Percentiles rank a stretch among this genome's conserved stretches.
These are phyloP conservation scores for Quercus gilva DNA, from an alignment of 306 rosid species.

Conservation along the genomic window DNA sequence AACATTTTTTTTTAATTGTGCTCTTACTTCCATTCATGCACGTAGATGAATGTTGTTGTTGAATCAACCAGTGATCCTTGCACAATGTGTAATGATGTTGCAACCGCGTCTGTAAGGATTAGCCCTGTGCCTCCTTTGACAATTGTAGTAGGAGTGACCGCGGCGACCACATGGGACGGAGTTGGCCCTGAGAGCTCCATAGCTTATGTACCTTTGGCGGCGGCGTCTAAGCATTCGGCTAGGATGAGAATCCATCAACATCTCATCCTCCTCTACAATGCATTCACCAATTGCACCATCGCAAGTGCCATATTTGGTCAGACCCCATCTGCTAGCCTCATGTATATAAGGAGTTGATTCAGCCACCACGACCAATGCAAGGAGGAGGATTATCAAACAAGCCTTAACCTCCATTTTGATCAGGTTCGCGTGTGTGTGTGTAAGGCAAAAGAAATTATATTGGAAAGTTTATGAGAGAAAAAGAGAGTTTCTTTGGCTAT, in stretches of 20 bases:
- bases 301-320: slow-evolving; percentile 1
- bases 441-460: no score
- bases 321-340: slow-evolving; percentile 4
- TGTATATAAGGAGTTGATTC: slow-evolving; percentile 26
- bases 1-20: background rate
- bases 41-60: background rate
- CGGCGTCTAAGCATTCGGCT: background rate
- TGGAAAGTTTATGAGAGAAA: background rate
- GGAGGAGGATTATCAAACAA: slow-evolving; percentile 21
- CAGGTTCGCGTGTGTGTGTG: background rate
- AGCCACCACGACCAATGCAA: slow-evolving; percentile 32
- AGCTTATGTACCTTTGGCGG: slow-evolving; percentile 20
- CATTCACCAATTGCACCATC: slow-evolving; percentile 5
- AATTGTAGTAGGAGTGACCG: slow-evolving; percentile 54
- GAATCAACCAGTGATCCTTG: slow-evolving; percentile 31
- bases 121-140: slow-evolving; percentile 21
- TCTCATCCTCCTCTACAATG: slow-evolving; percentile 41
- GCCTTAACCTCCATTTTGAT: slow-evolving; percentile 36
- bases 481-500: no score
- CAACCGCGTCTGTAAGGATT: slow-evolving; percentile 55
- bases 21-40: background rate
- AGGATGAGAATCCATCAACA: slow-evolving; percentile 31
- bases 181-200: slow-evolving; percentile 30
- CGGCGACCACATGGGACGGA: slow-evolving; percentile 36
- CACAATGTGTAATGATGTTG: slow-evolving; percentile 40